phyloP scores from a whole-genome alignment of 306 rosid genomes.

The Quercus variabilis region DNA sequence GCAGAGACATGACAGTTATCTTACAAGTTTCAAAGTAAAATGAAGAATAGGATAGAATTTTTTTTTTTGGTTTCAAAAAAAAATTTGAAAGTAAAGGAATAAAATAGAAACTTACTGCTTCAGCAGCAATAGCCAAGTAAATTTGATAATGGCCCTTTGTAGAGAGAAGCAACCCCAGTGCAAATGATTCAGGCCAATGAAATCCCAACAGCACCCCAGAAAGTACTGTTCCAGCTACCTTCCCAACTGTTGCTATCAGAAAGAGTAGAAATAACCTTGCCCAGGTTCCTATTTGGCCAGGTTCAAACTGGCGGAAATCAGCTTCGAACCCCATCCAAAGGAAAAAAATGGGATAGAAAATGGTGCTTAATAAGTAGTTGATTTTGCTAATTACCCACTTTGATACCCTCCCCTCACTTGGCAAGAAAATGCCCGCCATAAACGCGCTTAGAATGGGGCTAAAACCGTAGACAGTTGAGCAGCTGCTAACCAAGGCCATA shows the following conservation, averaged over 20 bases:
- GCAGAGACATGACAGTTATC: no score
- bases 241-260: slow-evolving; percentile 44
- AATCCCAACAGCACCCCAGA: slow-evolving; percentile 69
- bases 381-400: slow-evolving; percentile 75
- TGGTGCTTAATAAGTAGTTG: slow-evolving; percentile 55
- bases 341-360: slow-evolving; percentile 83
- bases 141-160: slow-evolving; percentile 90
- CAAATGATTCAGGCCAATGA: slow-evolving; percentile 83
- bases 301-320: slow-evolving; percentile 34
- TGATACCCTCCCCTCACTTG: slow-evolving; percentile 78
- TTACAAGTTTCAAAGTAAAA: no score
- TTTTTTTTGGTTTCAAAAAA: not conserved
- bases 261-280: slow-evolving; percentile 36
- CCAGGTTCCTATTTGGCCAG: slow-evolving; percentile 48
- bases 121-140: slow-evolving; percentile 70
- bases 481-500: slow-evolving; percentile 56
- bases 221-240: slow-evolving; percentile 62
- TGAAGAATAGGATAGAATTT: not conserved
- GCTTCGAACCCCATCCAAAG: slow-evolving; percentile 89
- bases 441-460: slow-evolving; percentile 79
- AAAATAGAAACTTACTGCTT: slow-evolving; percentile 50
- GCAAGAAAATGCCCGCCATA: slow-evolving; percentile 75
- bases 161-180: slow-evolving; percentile 75
- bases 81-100: slow-evolving; percentile 8
- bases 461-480: slow-evolving; percentile 53